Base-by-base conservation (phyloP, 495 filamentous ascomycete genomes). In the Terfezia boudieri region DNA sequence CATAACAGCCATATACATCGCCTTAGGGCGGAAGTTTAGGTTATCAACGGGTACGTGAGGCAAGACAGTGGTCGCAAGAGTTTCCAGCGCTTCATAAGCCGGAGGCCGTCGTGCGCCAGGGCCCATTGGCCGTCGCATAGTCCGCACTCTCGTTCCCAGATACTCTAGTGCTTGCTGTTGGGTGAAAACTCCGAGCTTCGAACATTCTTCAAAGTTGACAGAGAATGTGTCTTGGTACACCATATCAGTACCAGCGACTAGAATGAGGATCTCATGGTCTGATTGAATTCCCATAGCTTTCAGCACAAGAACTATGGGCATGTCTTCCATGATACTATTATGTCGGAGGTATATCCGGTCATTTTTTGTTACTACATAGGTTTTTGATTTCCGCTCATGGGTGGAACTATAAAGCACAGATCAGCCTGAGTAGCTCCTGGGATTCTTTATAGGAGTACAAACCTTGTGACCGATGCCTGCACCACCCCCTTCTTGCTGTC, bases 381-480 rank as follows among this genome's bases (percentile, higher is more conserved):
- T 94, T 70, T 98, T 98, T 7, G 89, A 94, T 67, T 95, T 94
- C 50, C 89, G 78, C 69, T 95, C 88, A 62, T 94, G 85, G 4
- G 92, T 95, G 12, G 87, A 94, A 77, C 87, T 93, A 41, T 17
- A 49, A 20, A 20, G 26, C 26, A 20, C 7, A 32, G 4, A 32
- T 32, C 4, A 32, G 26, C 7, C 26, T 32, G 7, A 32, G 26
- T 7, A 32, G 26, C 26, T 32, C 26, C 26, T 32, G 7, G 26
- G 4, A 4, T 32, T 32, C 7, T 32, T 32, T 61, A 8, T 20
- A 46, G 41, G 17, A 4, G 0, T 46, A 60, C 55, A 55, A 58
- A 77, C 76, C 76, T 78, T 20, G 84, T 98, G n/a, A 96, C 92
- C 8, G 87, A 94, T 17, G 92, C 92, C 59, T 86, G 82, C n/a